Conservation (phyloP, 2,329 filamentous ascomycete species). For the Helotiales sp. region DNA sequence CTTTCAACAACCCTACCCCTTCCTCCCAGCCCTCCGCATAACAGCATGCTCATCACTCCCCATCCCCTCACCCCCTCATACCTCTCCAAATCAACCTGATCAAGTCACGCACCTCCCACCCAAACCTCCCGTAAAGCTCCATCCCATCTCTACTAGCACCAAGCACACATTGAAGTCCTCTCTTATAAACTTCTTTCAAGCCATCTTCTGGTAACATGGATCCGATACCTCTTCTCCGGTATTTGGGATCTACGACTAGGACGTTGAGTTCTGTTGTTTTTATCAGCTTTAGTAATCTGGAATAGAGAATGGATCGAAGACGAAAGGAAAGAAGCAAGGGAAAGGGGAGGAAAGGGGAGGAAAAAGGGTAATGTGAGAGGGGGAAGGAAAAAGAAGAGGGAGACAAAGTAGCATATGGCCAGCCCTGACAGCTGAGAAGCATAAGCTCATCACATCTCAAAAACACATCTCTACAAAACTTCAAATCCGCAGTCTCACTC, state of each 20-base stretch:
- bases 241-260: constrained; percentile 22
- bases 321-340: not conserved
- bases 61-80: constrained; percentile 31
- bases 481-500: constrained; percentile 24
- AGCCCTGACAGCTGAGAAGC: constrained; percentile 13
- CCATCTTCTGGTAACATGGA: constrained; percentile 24
- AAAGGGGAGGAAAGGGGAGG: no score
- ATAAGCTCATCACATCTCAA: constrained; percentile 26
- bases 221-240: constrained; percentile 30
- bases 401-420: constrained; percentile 28
- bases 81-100: constrained; percentile 26
- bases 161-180: constrained; percentile 27
- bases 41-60: constrained; percentile 19
- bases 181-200: constrained; percentile 19
- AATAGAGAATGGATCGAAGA: no score
- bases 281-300: no score
- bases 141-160: constrained; percentile 28
- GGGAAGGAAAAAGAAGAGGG: not conserved
- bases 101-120: constrained; percentile 22
- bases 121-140: constrained; percentile 28
- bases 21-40: constrained; percentile 24
- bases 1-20: not conserved
- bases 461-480: constrained; percentile 30
- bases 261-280: constrained; percentile 20
- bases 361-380: not conserved